These are phyloP conservation scores for Cordyceps fumosorosea DNA, from an alignment of 2,329 filamentous ascomycete genomes.

Conservation along the genomic window DNA sequence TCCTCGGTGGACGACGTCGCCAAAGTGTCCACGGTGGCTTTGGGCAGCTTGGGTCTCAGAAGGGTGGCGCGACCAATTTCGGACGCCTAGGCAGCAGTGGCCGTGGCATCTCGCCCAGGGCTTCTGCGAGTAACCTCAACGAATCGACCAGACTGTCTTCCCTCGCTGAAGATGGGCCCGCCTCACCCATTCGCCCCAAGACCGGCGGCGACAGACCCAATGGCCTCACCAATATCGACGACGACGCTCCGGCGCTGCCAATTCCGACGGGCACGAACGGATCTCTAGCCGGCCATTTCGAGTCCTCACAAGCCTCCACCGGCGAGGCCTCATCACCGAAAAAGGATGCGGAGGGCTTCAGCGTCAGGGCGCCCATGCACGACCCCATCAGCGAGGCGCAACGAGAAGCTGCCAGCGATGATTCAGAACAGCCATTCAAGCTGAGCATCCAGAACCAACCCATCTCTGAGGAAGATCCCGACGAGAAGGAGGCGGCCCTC, in stretches of 20 bases:
- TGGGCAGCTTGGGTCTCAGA: constrained; percentile 49
- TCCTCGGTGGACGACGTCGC: constrained; percentile 55
- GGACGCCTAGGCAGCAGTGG: constrained; percentile 58
- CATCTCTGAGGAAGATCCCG: constrained; percentile 69
- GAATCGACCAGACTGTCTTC: constrained; percentile 50
- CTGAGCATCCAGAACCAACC: constrained; percentile 74
- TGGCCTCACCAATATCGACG: neutral
- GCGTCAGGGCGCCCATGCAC: constrained; percentile 57
- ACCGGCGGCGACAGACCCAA: constrained; percentile 10
- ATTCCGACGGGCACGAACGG: neutral
- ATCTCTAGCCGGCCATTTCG: neutral
- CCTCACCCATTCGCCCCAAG: constrained; percentile 15
- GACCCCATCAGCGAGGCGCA: constrained; percentile 67
- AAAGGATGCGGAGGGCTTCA: constrained; percentile 72
- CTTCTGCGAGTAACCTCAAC: constrained; percentile 53
- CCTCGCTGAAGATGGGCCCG: constrained; percentile 47
- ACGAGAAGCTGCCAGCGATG: constrained; percentile 52
- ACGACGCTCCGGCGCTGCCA: neutral
- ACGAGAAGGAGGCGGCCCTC: constrained; percentile 65
- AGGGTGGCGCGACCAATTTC: constrained; percentile 45
- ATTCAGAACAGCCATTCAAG: constrained; percentile 64
- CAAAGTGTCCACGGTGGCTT: constrained; percentile 61
- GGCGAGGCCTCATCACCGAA: constrained; percentile 31
- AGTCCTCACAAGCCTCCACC: constrained; percentile 30
- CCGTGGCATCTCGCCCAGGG: constrained; percentile 46